Base-by-base conservation (phyloP, 768 basidiomycete species). In the Boletus pseudo-olivaceus region DNA sequence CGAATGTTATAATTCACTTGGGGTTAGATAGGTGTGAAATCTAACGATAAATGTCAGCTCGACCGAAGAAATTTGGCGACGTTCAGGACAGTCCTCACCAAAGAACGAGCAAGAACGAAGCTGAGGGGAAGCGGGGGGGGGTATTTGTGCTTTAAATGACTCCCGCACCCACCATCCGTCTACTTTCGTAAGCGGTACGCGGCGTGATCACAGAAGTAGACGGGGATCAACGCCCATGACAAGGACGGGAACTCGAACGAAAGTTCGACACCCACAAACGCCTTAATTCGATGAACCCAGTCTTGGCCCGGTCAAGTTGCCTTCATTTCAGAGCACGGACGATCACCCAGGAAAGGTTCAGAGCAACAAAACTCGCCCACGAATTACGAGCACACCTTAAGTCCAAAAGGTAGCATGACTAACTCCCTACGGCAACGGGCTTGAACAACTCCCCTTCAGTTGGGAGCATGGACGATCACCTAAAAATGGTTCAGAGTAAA, bases 271-370 rank as follows among this genome's bases (percentile, higher is more conserved):
- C 7, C 20, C 27, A 26, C 41, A 39, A 19, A 19, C 6, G 26
- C 23, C 40, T 26, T 15, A 7, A 42, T 42, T 27, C 29, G 29
- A 44, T 12, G 12, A 44, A 9, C 17, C 6, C 2, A 7, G 8
- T 51, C 15, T 26, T 40, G 14, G 12, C 30, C 4, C 29, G 32
- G 49, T 19, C 20, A 8, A 23, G 26, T 32, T 2, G 1, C 37
- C 33, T 29, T 14, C 23, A 37, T 50, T 8, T 44, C 5, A 32
- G 40, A 5, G 2, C 32, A 35, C 6, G 1, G 56, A 33, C 10
- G 53, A 56, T 53, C 59, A 27, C 45, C 49, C 37, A 33, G 37
- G 52, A 62, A 49, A 50, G 26, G 47, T n/a, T 40, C 33, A 47
- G 19, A 19, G 15, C 8, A 7, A n/a, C 29, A 19, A 12, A 45